Base-by-base conservation (phyloP, 441 rosid species). In the Mallotus repandus region DNA sequence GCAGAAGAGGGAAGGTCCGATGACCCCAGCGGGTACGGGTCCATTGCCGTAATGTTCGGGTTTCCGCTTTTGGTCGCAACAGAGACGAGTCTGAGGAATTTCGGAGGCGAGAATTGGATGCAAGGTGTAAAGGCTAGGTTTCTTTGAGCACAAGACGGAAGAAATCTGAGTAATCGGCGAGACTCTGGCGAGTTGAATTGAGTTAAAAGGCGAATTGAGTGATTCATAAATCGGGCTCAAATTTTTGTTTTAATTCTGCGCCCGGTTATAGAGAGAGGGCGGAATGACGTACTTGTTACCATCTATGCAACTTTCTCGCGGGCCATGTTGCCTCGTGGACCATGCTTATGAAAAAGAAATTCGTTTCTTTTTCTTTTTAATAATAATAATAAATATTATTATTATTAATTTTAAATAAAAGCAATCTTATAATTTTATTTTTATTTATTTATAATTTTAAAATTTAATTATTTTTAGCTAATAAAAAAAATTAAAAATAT, bases 1-100 rank as follows among this genome's bases (percentile, higher is more conserved):
- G 87, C 54, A 10, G 78, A 66, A 46, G 77, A 55, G 25, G 79
- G 88, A 63, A 76, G 66, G 48, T 86, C 87, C 75, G 83, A 70
- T 46, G 85, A 29, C 66, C 83, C 88, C 73, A 1, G 29, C 0
- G 29, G 29, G 29, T 25, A 25, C 29, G 84, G 78, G 63, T 89
- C 91, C 86, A 87, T 86, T 52, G 61, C 19, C 68, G 77, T 81
- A 58, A 75, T 75, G 12, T 50, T 53, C 64, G 72, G 66, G 35
- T 68, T 48, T 56, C 19, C 61, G 63, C 61, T 21, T 43, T 35
- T 15, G 77, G 78, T 49, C 38, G 81, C 73, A 45, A 71, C 72
- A 48, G 78, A 0, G 58, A 69, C 2, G 57, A 77, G 32, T n/a
- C 38, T 18, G 43, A 70, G 21, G 77, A 5, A 35, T 45, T 25